Conservation (phyloP, 1,284 basidiomycete genomes). For the Fomitopsis schrenkii region DNA sequence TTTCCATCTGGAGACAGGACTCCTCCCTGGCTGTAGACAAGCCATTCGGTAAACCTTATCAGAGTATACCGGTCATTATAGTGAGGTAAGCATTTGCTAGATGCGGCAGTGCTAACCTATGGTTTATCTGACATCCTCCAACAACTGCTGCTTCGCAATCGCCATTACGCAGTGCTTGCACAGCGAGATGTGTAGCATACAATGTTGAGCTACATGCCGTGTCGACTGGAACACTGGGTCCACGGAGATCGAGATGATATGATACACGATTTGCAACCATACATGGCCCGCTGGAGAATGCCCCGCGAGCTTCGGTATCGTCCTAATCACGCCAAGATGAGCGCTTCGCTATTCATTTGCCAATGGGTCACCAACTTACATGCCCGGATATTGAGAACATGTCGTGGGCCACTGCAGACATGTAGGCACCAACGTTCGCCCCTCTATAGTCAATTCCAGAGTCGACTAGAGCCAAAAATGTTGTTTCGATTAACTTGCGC, state of each 20-base stretch:
- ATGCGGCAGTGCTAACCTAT: background rate
- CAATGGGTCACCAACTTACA: background rate
- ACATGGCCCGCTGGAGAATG: slow-evolving; percentile 32
- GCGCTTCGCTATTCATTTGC: background rate
- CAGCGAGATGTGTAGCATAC: slow-evolving; percentile 43
- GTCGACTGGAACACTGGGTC: slow-evolving; percentile 44
- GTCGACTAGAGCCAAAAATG: slow-evolving; percentile 36
- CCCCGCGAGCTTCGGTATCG: slow-evolving; percentile 30
- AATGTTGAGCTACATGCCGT: slow-evolving; percentile 48
- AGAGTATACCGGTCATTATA: background rate
- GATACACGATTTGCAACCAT: slow-evolving; percentile 45
- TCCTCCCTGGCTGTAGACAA: slow-evolving; percentile 29
- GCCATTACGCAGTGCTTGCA: slow-evolving; percentile 37
- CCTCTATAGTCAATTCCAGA: slow-evolving; percentile 38
- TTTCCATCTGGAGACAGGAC: slow-evolving; percentile 41
- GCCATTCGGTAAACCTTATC: slow-evolving; percentile 18
- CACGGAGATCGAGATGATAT: slow-evolving; percentile 42
- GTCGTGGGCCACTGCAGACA: slow-evolving; percentile 22
- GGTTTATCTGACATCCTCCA: slow-evolving; percentile 38
- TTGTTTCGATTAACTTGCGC: slow-evolving; percentile 34
- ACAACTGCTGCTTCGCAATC: slow-evolving; percentile 47
- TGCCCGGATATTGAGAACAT: slow-evolving; percentile 9
- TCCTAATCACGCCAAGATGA: slow-evolving; percentile 23
- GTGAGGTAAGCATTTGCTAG: background rate
- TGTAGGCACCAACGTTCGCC: slow-evolving; percentile 35